These are phyloP conservation scores for Rutstroemia sp. DNA, from an alignment of 2,329 filamentous ascomycete genomes.

Conservation along the genomic window DNA sequence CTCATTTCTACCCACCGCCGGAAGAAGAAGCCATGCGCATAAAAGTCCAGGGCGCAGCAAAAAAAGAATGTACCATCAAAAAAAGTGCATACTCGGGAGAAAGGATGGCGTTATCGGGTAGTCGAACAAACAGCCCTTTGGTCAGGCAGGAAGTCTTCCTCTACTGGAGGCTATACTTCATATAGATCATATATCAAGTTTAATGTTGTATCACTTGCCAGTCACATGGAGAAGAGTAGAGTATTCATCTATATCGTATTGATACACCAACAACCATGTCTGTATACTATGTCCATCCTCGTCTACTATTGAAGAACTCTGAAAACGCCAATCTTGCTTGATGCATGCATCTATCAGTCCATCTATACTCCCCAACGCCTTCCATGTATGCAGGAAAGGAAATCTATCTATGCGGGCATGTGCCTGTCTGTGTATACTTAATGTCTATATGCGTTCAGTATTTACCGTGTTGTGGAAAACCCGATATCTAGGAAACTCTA, in stretches of 20 bases:
- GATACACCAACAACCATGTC: no score
- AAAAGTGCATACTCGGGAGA: background rate
- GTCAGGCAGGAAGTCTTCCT: background rate
- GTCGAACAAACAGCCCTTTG: background rate
- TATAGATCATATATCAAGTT: no score
- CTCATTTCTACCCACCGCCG: background rate
- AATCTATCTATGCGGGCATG: background rate
- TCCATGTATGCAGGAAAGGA: background rate
- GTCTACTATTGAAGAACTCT: background rate
- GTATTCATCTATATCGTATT: no score
- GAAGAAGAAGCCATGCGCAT: background rate
- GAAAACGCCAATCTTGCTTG: background rate
- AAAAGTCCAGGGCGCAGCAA: background rate
- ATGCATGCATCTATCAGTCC: conserved; percentile 1
- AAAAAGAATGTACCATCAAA: background rate
- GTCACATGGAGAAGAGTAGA: no score
- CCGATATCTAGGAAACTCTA: background rate
- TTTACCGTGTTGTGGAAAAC: background rate
- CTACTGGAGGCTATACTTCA: no score
- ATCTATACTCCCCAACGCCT: background rate
- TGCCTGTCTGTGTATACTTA: background rate
- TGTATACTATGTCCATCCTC: background rate
- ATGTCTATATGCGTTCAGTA: background rate
- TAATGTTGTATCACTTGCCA: no score
- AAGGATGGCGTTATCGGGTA: background rate